A percentile compares a stretch with the other conserved stretches of the same genome.
Conservation (phyloP, 495 filamentous ascomycete species). For the Aspergillus egyptiacus region DNA sequence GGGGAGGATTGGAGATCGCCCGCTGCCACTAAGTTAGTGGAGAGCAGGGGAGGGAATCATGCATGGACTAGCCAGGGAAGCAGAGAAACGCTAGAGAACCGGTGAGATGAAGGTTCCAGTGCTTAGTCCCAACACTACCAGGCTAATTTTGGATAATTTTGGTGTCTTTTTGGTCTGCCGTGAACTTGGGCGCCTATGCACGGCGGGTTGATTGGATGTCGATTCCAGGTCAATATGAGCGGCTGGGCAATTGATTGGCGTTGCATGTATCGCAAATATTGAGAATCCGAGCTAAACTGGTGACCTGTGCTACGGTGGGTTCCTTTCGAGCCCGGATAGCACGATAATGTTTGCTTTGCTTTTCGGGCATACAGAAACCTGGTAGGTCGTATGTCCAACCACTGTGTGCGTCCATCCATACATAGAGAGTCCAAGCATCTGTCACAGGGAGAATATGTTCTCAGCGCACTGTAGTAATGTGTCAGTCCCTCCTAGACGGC, state of each 20-base stretch:
- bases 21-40: slow-evolving; percentile 8
- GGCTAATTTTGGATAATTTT: slow-evolving; percentile 28
- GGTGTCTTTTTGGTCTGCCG: slow-evolving; percentile 5
- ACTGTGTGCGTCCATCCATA: not conserved
- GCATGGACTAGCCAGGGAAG: slow-evolving; percentile 12
- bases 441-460: not conserved
- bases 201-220: slow-evolving; percentile 14
- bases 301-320: slow-evolving; percentile 4
- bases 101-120: slow-evolving; percentile 12
- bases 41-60: slow-evolving; percentile 12
- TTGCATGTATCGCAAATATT: slow-evolving; percentile 8
- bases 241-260: slow-evolving; percentile 16
- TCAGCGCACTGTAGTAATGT: not conserved
- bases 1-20: slow-evolving; percentile 17
- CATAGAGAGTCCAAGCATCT: too few species aligned
- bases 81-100: slow-evolving; percentile 9
- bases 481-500: not conserved
- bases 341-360: slow-evolving; percentile 3
- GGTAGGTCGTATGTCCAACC: not conserved
- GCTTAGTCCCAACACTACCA: slow-evolving; percentile 9
- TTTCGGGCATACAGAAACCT: not conserved
- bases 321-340: slow-evolving; percentile 1
- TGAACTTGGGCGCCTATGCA: slow-evolving; percentile 19
- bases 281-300: slow-evolving; percentile 7
- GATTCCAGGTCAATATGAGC: not conserved